Percentiles rank a stretch among this genome's conserved stretches.
These are phyloP conservation scores for Ziziphus jujuba DNA, from an alignment of 306 rosid genomes.

Conservation along the genomic window DNA sequence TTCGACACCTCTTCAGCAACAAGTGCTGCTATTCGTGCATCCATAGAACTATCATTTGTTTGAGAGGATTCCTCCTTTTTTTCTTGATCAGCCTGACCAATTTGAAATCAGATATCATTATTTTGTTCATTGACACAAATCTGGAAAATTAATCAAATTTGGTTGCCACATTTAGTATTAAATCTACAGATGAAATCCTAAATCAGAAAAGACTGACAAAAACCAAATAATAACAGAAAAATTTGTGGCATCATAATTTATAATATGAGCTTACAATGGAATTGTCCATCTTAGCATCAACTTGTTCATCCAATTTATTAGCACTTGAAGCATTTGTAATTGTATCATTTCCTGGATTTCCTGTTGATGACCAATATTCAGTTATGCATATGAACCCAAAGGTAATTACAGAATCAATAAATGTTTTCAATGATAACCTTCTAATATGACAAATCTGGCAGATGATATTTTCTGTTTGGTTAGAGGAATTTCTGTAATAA, in stretches of 20 bases:
- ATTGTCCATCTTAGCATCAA: constrained; percentile 7
- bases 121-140: constrained; percentile 11
- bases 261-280: constrained; percentile 32
- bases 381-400: constrained; percentile 1
- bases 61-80: constrained; percentile 14
- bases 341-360: constrained; percentile 17
- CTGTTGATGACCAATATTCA: constrained; percentile 14
- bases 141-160: background rate
- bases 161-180: constrained; percentile 5
- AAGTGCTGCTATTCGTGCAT: constrained; percentile 48
- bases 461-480: too few species aligned
- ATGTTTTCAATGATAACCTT: background rate
- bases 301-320: constrained; percentile 8
- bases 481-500: too few species aligned
- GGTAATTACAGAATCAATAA: background rate
- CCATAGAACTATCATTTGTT: constrained; percentile 37
- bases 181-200: constrained; percentile 3
- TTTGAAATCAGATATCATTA: too few species aligned
- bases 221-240: background rate
- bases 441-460: too few species aligned
- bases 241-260: background rate
- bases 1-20: constrained; percentile 44
- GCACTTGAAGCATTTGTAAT: constrained; percentile 11
- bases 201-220: background rate
- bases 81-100: constrained; percentile 47